Percentiles rank a stretch among this genome's conserved stretches.
phyloP scores from a whole-genome alignment of 2,329 filamentous ascomycete genomes.

The Stagonosporopsis chrysanthemi region DNA sequence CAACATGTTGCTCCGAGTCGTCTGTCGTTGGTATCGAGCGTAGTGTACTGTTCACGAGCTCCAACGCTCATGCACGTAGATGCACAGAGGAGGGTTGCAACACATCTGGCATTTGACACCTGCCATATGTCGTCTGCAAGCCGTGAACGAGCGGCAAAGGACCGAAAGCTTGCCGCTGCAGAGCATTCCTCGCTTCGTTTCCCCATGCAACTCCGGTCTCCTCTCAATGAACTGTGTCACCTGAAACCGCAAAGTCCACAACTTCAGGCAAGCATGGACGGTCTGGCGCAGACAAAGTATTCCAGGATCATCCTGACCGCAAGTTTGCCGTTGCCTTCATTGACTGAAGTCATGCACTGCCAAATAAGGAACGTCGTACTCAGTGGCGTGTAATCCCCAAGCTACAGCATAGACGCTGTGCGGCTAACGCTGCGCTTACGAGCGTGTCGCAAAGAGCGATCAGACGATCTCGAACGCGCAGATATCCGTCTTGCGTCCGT shows the following conservation, averaged over 20 bases:
- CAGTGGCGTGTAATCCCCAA: background rate
- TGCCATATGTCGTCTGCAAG: slow-evolving; percentile 10
- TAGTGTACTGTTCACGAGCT: background rate
- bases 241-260: background rate
- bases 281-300: background rate
- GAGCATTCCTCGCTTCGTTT: slow-evolving; percentile 13
- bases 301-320: background rate
- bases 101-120: slow-evolving; percentile 20
- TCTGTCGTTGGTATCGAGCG: background rate
- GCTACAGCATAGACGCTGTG: slow-evolving; percentile 3
- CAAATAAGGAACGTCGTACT: background rate
- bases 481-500: slow-evolving; percentile 9
- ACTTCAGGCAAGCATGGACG: background rate
- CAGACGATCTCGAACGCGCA: slow-evolving; percentile 14
- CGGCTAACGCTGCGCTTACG: slow-evolving; percentile 1
- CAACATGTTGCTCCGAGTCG: background rate
- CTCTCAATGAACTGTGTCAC: background rate
- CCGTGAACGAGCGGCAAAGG: slow-evolving; percentile 13
- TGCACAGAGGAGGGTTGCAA: slow-evolving; percentile 21
- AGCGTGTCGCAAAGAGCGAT: slow-evolving; percentile 7
- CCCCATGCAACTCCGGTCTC: background rate
- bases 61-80: slow-evolving; percentile 3
- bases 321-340: background rate
- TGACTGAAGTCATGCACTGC: background rate
- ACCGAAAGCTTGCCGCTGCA: slow-evolving; percentile 8